Evolutionary conservation across 2,329 filamentous ascomycete genomes (phyloP).

Genomic region (Calonectria multiphialidica): DNA sequence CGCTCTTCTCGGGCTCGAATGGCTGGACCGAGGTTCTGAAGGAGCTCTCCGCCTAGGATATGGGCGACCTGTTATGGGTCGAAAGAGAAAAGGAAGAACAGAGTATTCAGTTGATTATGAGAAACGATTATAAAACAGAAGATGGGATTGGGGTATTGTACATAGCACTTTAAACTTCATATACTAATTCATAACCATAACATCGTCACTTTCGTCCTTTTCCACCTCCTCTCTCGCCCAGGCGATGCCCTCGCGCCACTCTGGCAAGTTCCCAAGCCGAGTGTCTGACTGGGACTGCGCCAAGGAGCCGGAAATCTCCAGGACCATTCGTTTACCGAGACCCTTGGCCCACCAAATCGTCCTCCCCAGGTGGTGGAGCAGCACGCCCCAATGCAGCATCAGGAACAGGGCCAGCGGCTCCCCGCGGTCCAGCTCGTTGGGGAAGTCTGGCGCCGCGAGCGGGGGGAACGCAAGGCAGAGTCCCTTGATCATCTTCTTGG

Average conservation of each 20-base stretch:
- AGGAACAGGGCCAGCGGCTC: conserved; percentile 53
- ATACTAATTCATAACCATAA: background rate
- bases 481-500: conserved; percentile 45
- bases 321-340: conserved; percentile 37
- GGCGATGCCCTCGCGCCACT: conserved; percentile 34
- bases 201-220: background rate
- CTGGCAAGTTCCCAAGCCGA: conserved; percentile 21
- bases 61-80: background rate
- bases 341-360: conserved; percentile 42
- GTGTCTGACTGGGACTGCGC: background rate
- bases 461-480: conserved; percentile 48
- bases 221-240: conserved; percentile 38
- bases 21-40: conserved; percentile 30
- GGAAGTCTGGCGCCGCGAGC: conserved; percentile 46
- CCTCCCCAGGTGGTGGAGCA: conserved; percentile 42
- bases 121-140: background rate
- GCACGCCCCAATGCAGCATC: conserved; percentile 52
- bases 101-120: background rate
- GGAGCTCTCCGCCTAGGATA: background rate
- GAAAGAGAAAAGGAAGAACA: background rate
- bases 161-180: background rate
- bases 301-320: conserved; percentile 33
- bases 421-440: conserved; percentile 41
- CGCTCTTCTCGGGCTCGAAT: conserved; percentile 23
- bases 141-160: background rate